These are phyloP conservation scores for Candida gigantensis DNA, from an alignment of 1,139 yeast species.

Conservation along the genomic window DNA sequence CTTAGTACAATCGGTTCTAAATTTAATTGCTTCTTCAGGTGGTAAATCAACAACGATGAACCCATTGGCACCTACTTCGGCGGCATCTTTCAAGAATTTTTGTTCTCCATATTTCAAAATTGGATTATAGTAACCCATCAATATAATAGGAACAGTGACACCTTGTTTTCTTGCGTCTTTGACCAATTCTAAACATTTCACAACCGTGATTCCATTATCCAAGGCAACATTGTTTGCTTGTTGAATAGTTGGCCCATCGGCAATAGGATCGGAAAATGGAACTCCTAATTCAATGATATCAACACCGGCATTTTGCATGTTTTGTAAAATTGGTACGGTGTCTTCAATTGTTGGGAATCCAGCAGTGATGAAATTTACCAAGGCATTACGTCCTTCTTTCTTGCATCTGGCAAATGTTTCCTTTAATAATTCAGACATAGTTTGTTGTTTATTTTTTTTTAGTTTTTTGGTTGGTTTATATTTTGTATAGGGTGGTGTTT, in stretches of 20 bases:
- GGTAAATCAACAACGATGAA: slow-evolving; percentile 94
- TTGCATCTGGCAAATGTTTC: slow-evolving; percentile 73
- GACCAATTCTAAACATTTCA: slow-evolving; percentile 68
- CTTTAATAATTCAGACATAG: slow-evolving; percentile 67
- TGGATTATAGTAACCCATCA: slow-evolving; percentile 99
- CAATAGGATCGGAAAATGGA: slow-evolving; percentile 98
- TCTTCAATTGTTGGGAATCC: slow-evolving; percentile 89
- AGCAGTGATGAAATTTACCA: slow-evolving; percentile 91
- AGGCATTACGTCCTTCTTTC: slow-evolving; percentile 77
- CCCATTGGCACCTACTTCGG: slow-evolving; percentile 91
- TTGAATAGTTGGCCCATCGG: slow-evolving; percentile 97
- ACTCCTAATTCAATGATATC: slow-evolving; percentile 93
- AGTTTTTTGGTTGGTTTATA: no score
- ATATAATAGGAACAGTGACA: slow-evolving; percentile 80
- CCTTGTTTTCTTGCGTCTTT: slow-evolving; percentile 77
- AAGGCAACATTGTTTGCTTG: slow-evolving; percentile 78
- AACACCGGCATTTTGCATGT: slow-evolving; percentile 93
- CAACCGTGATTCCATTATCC: slow-evolving; percentile 75
- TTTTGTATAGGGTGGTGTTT: no score
- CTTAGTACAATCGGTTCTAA: slow-evolving; percentile 69
- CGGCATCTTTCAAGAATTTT: slow-evolving; percentile 72
- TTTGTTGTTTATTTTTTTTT: no score
- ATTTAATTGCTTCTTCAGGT: slow-evolving; percentile 93
- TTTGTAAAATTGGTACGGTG: slow-evolving; percentile 81
- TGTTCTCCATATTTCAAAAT: slow-evolving; percentile 88